Evolutionary conservation across 768 basidiomycete species (phyloP).

Genomic region (Suillus clintonianus): DNA sequence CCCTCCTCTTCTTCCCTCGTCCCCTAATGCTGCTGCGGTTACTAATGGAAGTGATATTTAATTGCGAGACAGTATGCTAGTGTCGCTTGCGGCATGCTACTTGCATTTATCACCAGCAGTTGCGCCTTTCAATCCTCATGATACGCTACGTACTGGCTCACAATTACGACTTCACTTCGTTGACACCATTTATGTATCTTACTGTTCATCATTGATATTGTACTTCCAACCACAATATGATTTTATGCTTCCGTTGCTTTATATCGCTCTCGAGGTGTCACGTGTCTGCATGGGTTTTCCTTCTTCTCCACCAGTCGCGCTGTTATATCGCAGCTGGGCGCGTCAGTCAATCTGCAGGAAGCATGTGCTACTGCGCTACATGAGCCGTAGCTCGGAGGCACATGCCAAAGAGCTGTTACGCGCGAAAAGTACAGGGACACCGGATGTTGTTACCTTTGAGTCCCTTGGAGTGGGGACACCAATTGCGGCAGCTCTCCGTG

Average conservation of each 20-base stretch:
- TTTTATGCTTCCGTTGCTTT: neutral
- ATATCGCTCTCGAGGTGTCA: slow-evolving; percentile 10
- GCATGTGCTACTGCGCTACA: slow-evolving; percentile 22
- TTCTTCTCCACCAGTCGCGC: slow-evolving; percentile 7
- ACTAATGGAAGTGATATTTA: slow-evolving; percentile 10
- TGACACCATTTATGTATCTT: slow-evolving; percentile 14
- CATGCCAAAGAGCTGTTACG: slow-evolving; percentile 11
- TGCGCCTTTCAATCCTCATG: slow-evolving; percentile 30
- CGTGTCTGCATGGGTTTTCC: slow-evolving; percentile 29
- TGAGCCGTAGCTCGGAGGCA: slow-evolving; percentile 25
- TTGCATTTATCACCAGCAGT: slow-evolving; percentile 9
- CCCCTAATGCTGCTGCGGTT: slow-evolving; percentile 9
- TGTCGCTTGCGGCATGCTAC: slow-evolving; percentile 10
- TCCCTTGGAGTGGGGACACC: slow-evolving; percentile 52
- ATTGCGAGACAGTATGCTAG: slow-evolving; percentile 6
- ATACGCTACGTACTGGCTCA: slow-evolving; percentile 7
- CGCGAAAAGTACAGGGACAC: slow-evolving; percentile 3
- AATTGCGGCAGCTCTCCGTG: slow-evolving; percentile 50
- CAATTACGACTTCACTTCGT: slow-evolving; percentile 5
- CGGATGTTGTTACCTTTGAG: slow-evolving; percentile 40
- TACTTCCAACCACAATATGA: slow-evolving; percentile 1
- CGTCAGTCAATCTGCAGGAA: slow-evolving; percentile 21
- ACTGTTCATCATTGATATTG: slow-evolving; percentile 2
- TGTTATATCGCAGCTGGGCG: slow-evolving; percentile 6
- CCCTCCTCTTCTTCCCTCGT: slow-evolving; percentile 14